Evolutionary conservation across 83 land plant species (phyloP).

Genomic region (Thuja plicata): DNA sequence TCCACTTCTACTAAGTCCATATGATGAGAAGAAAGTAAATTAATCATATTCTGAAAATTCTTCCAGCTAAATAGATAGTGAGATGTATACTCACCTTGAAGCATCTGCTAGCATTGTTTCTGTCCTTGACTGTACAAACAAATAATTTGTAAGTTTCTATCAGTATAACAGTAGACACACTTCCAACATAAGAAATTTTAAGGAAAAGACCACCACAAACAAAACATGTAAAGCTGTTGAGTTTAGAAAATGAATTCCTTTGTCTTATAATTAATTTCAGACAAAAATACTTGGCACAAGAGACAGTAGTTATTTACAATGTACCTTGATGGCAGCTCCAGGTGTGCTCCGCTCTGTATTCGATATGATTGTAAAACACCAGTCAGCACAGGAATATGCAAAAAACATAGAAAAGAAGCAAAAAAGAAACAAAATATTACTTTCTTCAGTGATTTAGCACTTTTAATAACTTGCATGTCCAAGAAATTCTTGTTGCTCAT

Average conservation of each 20-base stretch:
- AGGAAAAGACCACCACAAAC: not conserved
- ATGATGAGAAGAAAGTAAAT: not conserved
- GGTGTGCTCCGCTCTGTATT: constrained; percentile 7
- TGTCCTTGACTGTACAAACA: not conserved
- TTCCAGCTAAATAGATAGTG: not conserved
- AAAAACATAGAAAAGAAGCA: not conserved
- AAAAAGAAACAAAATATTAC: not conserved
- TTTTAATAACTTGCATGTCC: not conserved
- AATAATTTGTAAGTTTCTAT: not conserved
- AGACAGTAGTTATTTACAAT: not conserved
- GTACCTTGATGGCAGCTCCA: constrained; percentile 3
- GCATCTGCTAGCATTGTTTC: not conserved
- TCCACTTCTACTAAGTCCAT: not conserved
- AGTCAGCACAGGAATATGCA: not conserved
- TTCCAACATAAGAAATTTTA: not conserved
- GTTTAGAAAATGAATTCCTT: not conserved
- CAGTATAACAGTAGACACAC: not conserved
- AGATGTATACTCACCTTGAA: not conserved
- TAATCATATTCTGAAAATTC: too few species aligned
- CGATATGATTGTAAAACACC: constrained; percentile 10
- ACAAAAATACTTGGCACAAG: not conserved
- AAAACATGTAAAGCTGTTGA: not conserved
- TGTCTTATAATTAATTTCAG: not conserved
- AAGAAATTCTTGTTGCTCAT: not conserved
- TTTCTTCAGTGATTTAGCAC: not conserved